A percentile compares a stretch with the other conserved stretches of the same genome.
Conservation (phyloP, 106 monocot genomes). For the Phalaenopsis aphrodite region DNA sequence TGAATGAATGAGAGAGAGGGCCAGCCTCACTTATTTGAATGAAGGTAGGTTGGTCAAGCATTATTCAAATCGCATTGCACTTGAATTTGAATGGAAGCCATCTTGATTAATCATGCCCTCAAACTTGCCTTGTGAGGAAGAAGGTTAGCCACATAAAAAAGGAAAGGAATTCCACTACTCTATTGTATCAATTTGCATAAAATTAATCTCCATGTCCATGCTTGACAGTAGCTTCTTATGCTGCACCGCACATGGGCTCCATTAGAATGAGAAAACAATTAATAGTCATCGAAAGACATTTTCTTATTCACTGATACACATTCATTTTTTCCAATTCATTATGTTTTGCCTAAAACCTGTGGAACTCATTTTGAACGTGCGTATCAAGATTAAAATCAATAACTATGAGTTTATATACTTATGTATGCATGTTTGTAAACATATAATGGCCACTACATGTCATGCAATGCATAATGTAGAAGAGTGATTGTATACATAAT, state of each 20-base stretch:
- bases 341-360: not conserved
- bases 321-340: not conserved
- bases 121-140: too few species aligned
- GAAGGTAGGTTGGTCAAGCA: too few species aligned
- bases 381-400: not conserved
- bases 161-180: too few species aligned
- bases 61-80: too few species aligned
- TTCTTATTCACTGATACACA: not conserved
- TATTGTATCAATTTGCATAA: too few species aligned
- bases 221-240: too few species aligned
- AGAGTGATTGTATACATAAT: not conserved
- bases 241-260: not conserved
- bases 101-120: too few species aligned
- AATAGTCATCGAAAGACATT: not conserved
- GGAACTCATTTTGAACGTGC: not conserved
- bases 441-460: not conserved
- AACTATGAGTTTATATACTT: not conserved
- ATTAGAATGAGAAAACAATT: not conserved
- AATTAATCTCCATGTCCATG: too few species aligned
- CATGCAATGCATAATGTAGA: not conserved
- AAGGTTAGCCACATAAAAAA: too few species aligned
- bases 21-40: too few species aligned
- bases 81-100: too few species aligned
- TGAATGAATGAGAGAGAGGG: too few species aligned
- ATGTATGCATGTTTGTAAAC: not conserved